Evolutionary conservation across 2,329 filamentous ascomycete species (phyloP), one percentile per base, ranked within the genome.

Genomic region (Mollisiaceae sp.): DNA sequence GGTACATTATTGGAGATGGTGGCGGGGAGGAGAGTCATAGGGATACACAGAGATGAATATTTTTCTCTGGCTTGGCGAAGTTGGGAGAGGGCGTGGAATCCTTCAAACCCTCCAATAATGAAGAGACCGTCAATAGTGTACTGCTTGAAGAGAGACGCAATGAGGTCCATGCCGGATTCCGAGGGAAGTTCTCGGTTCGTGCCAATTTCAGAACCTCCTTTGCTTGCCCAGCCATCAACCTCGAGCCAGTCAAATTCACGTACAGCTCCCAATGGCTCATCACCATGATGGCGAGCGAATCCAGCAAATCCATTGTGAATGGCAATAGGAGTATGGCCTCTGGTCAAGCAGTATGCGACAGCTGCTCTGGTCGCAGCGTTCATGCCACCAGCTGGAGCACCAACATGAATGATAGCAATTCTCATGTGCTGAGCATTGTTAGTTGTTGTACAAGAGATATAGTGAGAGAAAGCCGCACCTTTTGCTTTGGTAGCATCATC

Each of bases 1-100:
- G 95, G 95, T 4, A 99, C 95, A 77, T 99, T 99, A 84, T 99
- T 99, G 70, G 93, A 97, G 72, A 99, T 94, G 11, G 95, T 99
- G n/a, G 95, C 95, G 0, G 95, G 95, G 32, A 99, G 84, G 50
- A 97, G 85, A 61, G 91, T 86, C 84, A 98, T 92, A 22, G 95
- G 95, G 69, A 99, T 97, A 78, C 92, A 93, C 76, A 99, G 91
- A 1, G 91, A 90, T 12, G 92, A 89, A 79, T 91, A 97, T 67
- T 92, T 80, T 41, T 88, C 85, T 63, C 93, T 86, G 15, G 91
- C 93, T 80, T 92, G 88, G 71, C 94, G 90, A 66, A 99, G 85
- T 78, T 98, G 91, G 54, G 91, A 92, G 39, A 97, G 86, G 1
- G 95, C 90, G 65, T 95, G 96, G 83, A 96, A 99, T 1, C 94